Percentiles rank a stretch among this genome's conserved stretches.
Conservation (phyloP, 129 eudicot species). For the Tagetes patula region DNA sequence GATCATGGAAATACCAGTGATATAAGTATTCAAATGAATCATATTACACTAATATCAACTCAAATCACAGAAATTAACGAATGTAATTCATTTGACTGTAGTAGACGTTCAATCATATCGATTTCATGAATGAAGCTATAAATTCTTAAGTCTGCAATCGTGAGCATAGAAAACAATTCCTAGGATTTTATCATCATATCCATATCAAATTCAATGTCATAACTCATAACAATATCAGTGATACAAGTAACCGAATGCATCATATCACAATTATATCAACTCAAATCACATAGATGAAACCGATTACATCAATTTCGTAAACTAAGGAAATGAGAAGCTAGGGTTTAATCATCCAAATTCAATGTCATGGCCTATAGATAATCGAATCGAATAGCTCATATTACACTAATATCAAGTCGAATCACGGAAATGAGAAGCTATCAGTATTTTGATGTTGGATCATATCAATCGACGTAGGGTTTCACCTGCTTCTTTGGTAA, state of each 20-base stretch:
- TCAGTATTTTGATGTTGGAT: neutral
- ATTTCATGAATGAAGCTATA: neutral
- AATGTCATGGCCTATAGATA: too few species aligned
- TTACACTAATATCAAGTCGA: neutral
- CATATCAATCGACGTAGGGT: slow-evolving; percentile 2
- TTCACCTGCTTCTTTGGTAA: slow-evolving; percentile 67
- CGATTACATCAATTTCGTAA: neutral
- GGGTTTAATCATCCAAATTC: neutral
- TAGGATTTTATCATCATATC: too few species aligned
- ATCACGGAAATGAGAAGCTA: neutral
- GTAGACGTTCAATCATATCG: neutral
- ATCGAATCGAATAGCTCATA: neutral
- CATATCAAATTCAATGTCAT: too few species aligned
- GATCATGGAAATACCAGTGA: slow-evolving; percentile 1
- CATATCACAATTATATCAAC: neutral
- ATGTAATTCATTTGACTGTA: neutral
- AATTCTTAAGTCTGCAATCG: neutral
- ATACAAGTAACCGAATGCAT: neutral
- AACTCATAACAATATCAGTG: neutral
- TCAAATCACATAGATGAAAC: neutral
- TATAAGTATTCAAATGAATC: neutral
- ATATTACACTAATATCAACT: neutral
- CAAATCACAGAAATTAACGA: neutral
- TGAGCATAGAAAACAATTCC: too few species aligned
- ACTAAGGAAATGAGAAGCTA: neutral